Conservation (phyloP, 495 filamentous ascomycete genomes). For the Podospora australis region DNA sequence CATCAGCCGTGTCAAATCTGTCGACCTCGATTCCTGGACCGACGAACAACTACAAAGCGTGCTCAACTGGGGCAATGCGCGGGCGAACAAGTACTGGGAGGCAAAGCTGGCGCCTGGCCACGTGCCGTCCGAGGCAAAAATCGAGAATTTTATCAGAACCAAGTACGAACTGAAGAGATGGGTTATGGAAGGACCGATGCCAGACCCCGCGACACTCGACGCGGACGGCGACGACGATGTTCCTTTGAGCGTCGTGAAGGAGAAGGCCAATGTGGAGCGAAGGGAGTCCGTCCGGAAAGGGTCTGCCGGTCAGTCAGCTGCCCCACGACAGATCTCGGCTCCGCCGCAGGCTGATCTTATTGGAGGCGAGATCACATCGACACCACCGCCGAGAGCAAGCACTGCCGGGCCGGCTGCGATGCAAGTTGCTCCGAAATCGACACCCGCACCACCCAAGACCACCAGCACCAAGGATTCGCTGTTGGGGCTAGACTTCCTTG, state of each 20-base stretch:
- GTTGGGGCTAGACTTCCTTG: constrained; percentile 89
- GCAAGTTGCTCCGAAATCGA: constrained; percentile 58
- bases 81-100: constrained; percentile 99
- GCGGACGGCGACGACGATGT: constrained; percentile 81
- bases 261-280: constrained; percentile 48
- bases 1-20: constrained; percentile 95
- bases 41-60: constrained; percentile 94
- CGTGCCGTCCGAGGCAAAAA: constrained; percentile 95
- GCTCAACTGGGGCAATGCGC: constrained; percentile 85
- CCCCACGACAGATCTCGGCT: constrained; percentile 22
- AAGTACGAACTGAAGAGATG: constrained; percentile 98
- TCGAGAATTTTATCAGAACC: constrained; percentile 97
- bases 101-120: constrained; percentile 86
- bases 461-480: constrained; percentile 72
- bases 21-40: constrained; percentile 96
- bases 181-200: constrained; percentile 95
- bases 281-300: constrained; percentile 40
- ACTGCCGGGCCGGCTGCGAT: constrained; percentile 60
- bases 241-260: constrained; percentile 50
- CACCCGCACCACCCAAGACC: constrained; percentile 52
- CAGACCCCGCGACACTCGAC: constrained; percentile 81
- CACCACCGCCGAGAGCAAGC: constrained; percentile 41
- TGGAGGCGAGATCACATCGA: constrained; percentile 33
- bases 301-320: constrained; percentile 29
- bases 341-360: constrained; percentile 45